A percentile compares a stretch with the other conserved stretches of the same genome.
These are phyloP conservation scores for Rhodomyrtus tomentosa DNA, from an alignment of 345 rosid genomes.

Conservation along the genomic window DNA sequence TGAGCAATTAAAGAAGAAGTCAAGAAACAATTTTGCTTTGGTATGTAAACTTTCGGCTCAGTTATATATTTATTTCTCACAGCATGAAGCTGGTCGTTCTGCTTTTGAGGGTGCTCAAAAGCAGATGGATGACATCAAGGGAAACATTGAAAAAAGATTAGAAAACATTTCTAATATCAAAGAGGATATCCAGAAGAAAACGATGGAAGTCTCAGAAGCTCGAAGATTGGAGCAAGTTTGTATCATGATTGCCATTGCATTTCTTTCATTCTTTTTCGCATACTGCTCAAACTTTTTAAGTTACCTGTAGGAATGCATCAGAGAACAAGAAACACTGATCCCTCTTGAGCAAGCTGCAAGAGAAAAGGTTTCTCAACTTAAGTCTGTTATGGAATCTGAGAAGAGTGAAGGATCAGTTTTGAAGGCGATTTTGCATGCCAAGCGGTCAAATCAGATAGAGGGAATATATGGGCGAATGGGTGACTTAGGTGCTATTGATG, in stretches of 20 bases:
- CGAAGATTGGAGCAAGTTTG: conserved; percentile 61
- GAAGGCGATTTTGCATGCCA: conserved; percentile 78
- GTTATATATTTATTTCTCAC: conserved; percentile 14
- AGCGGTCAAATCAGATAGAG: conserved; percentile 64
- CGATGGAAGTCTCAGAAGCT: conserved; percentile 57
- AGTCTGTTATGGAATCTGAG: conserved; percentile 68
- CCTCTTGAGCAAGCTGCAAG: conserved; percentile 91
- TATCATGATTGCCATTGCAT: conserved; percentile 5
- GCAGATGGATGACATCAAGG: conserved; percentile 52
- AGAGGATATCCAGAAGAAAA: conserved; percentile 48
- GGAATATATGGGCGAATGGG: conserved; percentile 98
- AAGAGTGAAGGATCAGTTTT: conserved; percentile 88
- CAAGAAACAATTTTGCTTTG: background rate
- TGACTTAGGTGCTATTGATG: conserved; percentile 96
- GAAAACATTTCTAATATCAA: conserved; percentile 30
- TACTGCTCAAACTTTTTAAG: conserved; percentile 2
- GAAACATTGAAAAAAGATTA: conserved; percentile 35
- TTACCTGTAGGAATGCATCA: conserved; percentile 54
- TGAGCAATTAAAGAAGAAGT: background rate
- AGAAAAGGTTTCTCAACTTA: conserved; percentile 81
- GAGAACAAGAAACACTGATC: conserved; percentile 70
- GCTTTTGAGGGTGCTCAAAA: conserved; percentile 76
- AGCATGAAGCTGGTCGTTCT: conserved; percentile 74
- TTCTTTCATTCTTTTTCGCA: background rate
- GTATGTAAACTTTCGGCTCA: conserved; percentile 5